Evolutionary conservation across 2,329 filamentous ascomycete genomes (phyloP).

Genomic region (Thielaviopsis euricoi): DNA sequence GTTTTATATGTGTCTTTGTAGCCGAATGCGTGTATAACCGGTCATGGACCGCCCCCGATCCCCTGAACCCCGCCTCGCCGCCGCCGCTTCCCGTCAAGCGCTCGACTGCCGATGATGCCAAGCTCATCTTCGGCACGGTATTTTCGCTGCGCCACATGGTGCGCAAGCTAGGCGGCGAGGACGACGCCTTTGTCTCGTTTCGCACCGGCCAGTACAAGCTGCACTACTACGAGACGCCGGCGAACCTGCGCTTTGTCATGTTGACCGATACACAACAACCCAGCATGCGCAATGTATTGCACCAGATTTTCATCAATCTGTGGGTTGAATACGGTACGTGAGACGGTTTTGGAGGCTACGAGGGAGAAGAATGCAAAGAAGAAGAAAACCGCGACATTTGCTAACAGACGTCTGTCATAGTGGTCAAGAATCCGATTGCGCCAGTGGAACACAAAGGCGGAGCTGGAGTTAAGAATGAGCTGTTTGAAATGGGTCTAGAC

Average conservation of each 20-base stretch:
- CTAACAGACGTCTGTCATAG: constrained; percentile 21
- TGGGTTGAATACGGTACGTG: constrained; percentile 82
- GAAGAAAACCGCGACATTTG: neutral
- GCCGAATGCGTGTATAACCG: constrained; percentile 96
- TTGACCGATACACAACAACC: constrained; percentile 77
- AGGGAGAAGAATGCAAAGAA: too few relatives aligned
- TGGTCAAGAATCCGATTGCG: constrained; percentile 54
- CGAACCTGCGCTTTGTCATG: constrained; percentile 91
- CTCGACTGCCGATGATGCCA: constrained; percentile 59
- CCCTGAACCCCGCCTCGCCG: constrained; percentile 20
- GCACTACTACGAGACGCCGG: constrained; percentile 97
- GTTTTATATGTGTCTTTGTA: constrained; percentile 27
- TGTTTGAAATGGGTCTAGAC: constrained; percentile 57
- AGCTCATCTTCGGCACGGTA: constrained; percentile 91
- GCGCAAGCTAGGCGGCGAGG: constrained; percentile 80
- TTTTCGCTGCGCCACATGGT: constrained; percentile 96
- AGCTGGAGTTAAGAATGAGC: constrained; percentile 52
- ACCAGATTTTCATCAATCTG: constrained; percentile 96
- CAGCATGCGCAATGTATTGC: constrained; percentile 84
- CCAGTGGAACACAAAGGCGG: constrained; percentile 54
- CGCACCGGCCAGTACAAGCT: constrained; percentile 92
- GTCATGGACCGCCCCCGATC: constrained; percentile 48
- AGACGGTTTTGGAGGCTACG: too few relatives aligned
- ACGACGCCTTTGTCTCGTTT: constrained; percentile 90
- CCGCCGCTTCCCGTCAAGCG: constrained; percentile 12